Conservation (phyloP, 2,329 filamentous ascomycete genomes). For the Pezicula rhizophila region DNA sequence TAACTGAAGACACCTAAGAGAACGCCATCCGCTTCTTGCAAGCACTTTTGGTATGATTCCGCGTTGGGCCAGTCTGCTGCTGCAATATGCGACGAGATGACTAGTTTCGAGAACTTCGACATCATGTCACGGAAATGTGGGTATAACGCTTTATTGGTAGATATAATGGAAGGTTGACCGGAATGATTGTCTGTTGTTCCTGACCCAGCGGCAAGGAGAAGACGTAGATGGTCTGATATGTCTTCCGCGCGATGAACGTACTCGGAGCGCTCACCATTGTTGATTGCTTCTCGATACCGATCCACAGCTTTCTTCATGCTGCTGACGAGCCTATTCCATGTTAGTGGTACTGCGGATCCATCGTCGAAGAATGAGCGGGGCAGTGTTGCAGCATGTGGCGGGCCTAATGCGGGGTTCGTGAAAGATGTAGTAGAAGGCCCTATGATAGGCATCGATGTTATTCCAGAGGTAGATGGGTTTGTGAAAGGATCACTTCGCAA, state of each 20-base stretch:
- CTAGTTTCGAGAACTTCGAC: constrained; percentile 99
- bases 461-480: constrained; percentile 47
- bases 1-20: constrained; percentile 92
- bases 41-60: constrained; percentile 89
- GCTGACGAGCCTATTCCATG: constrained; percentile 83
- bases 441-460: constrained; percentile 33
- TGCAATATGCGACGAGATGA: constrained; percentile 95
- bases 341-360: constrained; percentile 69
- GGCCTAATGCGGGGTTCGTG: constrained; percentile 37
- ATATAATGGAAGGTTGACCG: constrained; percentile 98
- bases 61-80: constrained; percentile 92
- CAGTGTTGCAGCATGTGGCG: constrained; percentile 43
- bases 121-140: constrained; percentile 99
- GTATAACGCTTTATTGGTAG: constrained; percentile 93
- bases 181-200: constrained; percentile 98
- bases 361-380: constrained; percentile 89
- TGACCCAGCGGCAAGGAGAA: constrained; percentile 91
- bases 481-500: constrained; percentile 50
- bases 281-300: constrained; percentile 83
- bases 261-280: constrained; percentile 74
- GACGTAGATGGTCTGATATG: constrained; percentile 89
- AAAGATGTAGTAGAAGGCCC: constrained; percentile 45
- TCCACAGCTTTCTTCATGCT: constrained; percentile 93
- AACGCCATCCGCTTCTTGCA: constrained; percentile 96
- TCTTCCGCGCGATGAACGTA: constrained; percentile 95